These are phyloP conservation scores for Physcomitrium patens DNA, from an alignment of 225 moss, liverwort and hornwort species.

Conservation along the genomic window DNA sequence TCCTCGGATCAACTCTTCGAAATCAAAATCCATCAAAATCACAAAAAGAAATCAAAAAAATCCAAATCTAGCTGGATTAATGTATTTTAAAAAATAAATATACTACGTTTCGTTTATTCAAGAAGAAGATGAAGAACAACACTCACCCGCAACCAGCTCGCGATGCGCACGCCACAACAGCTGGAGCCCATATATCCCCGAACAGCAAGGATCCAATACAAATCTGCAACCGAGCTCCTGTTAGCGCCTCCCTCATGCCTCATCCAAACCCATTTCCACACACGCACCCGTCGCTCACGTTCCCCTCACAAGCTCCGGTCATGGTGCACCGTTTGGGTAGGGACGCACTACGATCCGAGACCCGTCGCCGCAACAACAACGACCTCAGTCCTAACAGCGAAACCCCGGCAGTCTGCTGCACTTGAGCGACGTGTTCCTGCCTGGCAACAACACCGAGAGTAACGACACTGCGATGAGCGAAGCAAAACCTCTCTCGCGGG, in stretches of 20 bases:
- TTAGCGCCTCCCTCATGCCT: neutral
- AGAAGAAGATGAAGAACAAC: neutral
- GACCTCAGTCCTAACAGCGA: neutral
- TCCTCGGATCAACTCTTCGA: neutral
- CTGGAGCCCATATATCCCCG: conserved; percentile 46
- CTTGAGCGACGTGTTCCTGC: too few relatives aligned
- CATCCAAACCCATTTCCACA: conserved; percentile 30
- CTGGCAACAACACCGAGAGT: too few relatives aligned
- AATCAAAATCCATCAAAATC: neutral
- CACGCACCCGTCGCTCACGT: conserved; percentile 14
- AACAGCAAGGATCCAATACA: neutral
- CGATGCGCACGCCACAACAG: conserved; percentile 36
- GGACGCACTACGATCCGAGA: neutral
- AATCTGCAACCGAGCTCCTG: neutral
- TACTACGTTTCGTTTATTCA: too few relatives aligned
- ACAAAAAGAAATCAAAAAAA: neutral
- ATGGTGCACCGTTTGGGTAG: neutral
- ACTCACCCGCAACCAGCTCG: conserved; percentile 39
- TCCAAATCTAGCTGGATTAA: neutral
- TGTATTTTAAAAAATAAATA: too few relatives aligned
- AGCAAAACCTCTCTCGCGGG: too few relatives aligned
- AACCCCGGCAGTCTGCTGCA: neutral
- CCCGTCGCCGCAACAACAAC: neutral
- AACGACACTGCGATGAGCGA: too few relatives aligned
- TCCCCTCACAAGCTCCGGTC: conserved; percentile 9